Evolutionary conservation across 2,329 filamentous ascomycete genomes (phyloP).

Genomic region (Phoma sp.): DNA sequence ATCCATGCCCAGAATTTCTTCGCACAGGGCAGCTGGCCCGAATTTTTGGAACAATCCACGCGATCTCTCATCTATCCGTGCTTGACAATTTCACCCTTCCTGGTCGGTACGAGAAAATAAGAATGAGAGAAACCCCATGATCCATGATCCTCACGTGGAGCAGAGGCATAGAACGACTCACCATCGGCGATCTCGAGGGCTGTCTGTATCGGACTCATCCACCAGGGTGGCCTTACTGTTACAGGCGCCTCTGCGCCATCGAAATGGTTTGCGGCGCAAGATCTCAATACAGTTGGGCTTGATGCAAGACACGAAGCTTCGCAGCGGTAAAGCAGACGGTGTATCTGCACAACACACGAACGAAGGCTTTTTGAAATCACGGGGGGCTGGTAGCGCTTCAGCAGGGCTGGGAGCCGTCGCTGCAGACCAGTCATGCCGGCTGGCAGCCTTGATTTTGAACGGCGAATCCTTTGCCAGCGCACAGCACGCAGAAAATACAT

Average conservation of each 20-base stretch:
- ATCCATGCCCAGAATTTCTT: constrained; percentile 5
- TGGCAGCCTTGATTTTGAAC: constrained; percentile 9
- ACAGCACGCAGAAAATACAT: constrained; percentile 17
- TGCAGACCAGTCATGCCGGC: constrained; percentile 11
- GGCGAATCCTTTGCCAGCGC: constrained; percentile 18
- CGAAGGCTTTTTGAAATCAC: constrained; percentile 11
- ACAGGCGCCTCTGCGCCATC: constrained; percentile 4
- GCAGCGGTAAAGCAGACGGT: constrained; percentile 20
- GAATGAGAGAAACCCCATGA: neutral
- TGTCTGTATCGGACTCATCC: constrained; percentile 5
- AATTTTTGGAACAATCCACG: constrained; percentile 15
- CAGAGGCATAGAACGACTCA: constrained; percentile 12
- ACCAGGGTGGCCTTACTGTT: constrained; percentile 5
- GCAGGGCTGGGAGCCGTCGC: neutral
- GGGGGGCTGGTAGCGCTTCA: neutral
- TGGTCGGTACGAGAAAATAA: constrained; percentile 4
- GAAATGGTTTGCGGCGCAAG: constrained; percentile 4
- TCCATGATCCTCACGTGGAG: constrained; percentile 13
- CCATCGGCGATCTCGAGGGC: constrained; percentile 9
- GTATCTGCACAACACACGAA: constrained; percentile 17
- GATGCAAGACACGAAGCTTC: constrained; percentile 9
- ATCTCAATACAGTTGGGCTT: constrained; percentile 15
- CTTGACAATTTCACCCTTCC: constrained; percentile 13
- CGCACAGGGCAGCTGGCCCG: constrained; percentile 17
- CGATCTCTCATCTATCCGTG: constrained; percentile 16